Evolutionary conservation across 1,284 basidiomycete genomes (phyloP).

Genomic region (Puccinia hordei): DNA sequence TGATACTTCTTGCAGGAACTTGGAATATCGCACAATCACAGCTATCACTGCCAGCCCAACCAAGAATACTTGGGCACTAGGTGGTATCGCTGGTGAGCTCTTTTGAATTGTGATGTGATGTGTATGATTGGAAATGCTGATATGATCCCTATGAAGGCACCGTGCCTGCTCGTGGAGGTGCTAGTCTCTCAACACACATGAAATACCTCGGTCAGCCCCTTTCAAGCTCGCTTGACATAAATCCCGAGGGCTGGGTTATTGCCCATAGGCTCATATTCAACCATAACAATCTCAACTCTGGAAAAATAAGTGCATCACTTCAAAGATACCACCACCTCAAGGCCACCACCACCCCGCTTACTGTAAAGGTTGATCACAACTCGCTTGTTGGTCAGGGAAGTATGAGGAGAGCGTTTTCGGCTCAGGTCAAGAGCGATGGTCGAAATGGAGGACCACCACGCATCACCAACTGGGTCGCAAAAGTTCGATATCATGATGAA

Average conservation of each 20-base stretch:
- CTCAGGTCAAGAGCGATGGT: background rate
- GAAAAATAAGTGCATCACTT: slow-evolving; percentile 64
- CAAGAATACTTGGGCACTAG: background rate
- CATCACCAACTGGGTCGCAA: background rate
- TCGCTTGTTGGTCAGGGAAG: background rate
- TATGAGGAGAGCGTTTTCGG: background rate
- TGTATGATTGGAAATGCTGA: background rate
- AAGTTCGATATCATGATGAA: no score
- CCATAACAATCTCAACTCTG: no score
- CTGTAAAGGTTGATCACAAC: background rate
- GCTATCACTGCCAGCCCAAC: background rate
- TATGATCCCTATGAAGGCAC: background rate
- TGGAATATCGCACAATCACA: background rate
- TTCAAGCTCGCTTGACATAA: background rate
- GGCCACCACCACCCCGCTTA: background rate
- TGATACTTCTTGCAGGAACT: background rate
- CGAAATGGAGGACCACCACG: background rate
- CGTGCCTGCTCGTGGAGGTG: background rate
- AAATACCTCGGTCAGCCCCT: background rate
- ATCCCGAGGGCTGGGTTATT: no score
- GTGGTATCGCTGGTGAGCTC: background rate
- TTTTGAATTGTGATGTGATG: background rate
- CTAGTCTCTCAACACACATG: background rate
- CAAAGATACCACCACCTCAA: background rate
- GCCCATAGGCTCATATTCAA: no score